Base-by-base conservation (phyloP, 139 green algal genomes). In the Mychonastes homosphaera region DNA sequence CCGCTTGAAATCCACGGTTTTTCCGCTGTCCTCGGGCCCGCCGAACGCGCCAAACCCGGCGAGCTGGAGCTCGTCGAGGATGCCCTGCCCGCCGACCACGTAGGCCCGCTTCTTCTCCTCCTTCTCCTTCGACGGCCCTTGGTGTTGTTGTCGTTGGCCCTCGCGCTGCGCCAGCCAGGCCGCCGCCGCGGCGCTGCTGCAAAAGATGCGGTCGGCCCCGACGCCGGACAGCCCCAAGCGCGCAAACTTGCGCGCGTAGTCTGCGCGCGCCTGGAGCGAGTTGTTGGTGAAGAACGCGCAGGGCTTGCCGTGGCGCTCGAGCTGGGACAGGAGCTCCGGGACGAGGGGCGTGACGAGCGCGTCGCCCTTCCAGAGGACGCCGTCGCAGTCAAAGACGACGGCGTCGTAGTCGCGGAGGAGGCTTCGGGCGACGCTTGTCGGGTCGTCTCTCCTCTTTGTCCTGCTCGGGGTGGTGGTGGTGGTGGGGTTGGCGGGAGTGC, bases 231-330 rank as follows among this genome's bases (percentile, higher is more conserved):
- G 76, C 4, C 84, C 86, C 29, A 98, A 66, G 23, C 36, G 56
- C 6, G 67, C 81, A 65, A 97, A 95, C 77, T 97, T 98, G 16
- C 81, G 82, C 2, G 89, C 63, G 61, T 89, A 91, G 7, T 69
- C 72, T n/a, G 75, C 66, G 4, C 92, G 75, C 4, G 73, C 88
- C 70, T 97, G 95, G 45, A 90, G 97, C 40, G 82, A 89, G 71
- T 99, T 98, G 85, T 99, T 99, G 46, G 92, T 99, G 33, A 98
- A 86, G 69, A 98, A 98, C 15, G 95, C 71, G 2, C 97, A 70
- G 54, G 87, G 83, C 79, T 98, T 98, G 55, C 89, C 87, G 79
- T 91, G 74, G 19, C 24, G 24, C 13, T 44, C 23, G 18, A 43
- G n/a, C 26, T 33, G 6, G 3, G 9, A 18, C 28, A 53, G 36